Conservation (phyloP, 2,329 filamentous ascomycete genomes). For the Penicillium italicum region DNA sequence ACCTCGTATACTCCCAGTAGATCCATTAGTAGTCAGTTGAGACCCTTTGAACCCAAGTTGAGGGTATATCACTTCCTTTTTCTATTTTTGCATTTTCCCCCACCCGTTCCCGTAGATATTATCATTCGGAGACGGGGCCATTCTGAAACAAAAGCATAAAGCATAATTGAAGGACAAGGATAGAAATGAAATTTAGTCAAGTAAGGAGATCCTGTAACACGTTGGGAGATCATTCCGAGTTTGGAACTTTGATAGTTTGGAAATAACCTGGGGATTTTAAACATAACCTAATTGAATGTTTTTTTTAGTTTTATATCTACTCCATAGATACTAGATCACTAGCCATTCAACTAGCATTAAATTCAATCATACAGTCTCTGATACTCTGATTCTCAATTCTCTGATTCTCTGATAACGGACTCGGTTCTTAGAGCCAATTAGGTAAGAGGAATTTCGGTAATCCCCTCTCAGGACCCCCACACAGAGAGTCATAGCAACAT, state of each 20-base stretch:
- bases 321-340: too few relatives aligned
- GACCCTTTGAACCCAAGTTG: too few relatives aligned
- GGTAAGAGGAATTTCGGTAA: slow-evolving; percentile 15
- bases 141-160: not conserved
- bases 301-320: not conserved
- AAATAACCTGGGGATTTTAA: not conserved
- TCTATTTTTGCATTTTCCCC: not conserved
- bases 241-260: not conserved
- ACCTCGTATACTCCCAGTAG: not conserved
- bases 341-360: too few relatives aligned
- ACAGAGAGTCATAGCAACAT: slow-evolving; percentile 6
- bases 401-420: not conserved
- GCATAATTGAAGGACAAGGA: not conserved
- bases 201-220: not conserved
- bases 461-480: slow-evolving; percentile 15
- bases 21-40: not conserved
- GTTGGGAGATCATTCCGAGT: not conserved
- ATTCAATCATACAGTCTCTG: too few relatives aligned
- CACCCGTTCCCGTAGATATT: not conserved
- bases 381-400: too few relatives aligned
- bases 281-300: not conserved
- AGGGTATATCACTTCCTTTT: too few relatives aligned
- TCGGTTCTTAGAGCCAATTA: slow-evolving; percentile 17
- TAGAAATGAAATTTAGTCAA: not conserved
- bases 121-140: not conserved